Base-by-base conservation (phyloP, 2,329 filamentous ascomycete genomes). In the Penicillium concentricum region DNA sequence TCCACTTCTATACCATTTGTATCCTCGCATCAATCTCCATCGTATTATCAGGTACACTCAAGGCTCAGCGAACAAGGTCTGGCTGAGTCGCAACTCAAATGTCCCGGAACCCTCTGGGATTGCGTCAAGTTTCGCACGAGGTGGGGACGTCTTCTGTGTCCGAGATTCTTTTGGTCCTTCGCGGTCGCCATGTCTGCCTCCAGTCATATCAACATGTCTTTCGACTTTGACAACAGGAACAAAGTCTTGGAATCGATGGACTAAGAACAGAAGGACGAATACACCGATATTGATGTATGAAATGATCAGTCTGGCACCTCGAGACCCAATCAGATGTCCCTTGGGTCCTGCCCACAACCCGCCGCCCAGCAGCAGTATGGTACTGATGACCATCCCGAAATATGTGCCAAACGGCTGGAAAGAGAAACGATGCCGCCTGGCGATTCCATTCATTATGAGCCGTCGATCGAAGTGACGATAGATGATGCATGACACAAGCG, bases 331-430 rank as follows among this genome's bases (percentile, higher is more conserved):
- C 78, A 20, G 78, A 72, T 55, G 57, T 22, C 45, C 54, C 0
- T 84, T 82, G 68, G 86, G 85, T 67, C 90, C 91, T 32, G 87
- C 82, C 37, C 85, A 81, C 72, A 92, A 90, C 1, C 88, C 88
- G 65, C 90, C 90, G 62, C 88, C 86, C 2, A 92, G 71, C 8
- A 83, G 84, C 18, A 92, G 76, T 49, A 90, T 79, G 39, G 85
- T 67, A 43, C 64, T 72, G 37, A 62, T 37, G 34, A 82, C 67
- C 2, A 91, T 81, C 6, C 82, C 80, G 52, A 83, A 74, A 66
- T 82, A 91, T 0, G 87, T 82, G 6, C 84, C 84, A 67, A 87
- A 90, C 0, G 89, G 84, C 62, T 87, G 84, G 4, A 85, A 64
- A 28, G 69, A 67, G 30, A 78, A 81, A n/a, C 72, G 74, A 64